Evolutionary conservation across 306 rosid species (phyloP), one percentile per base, ranked within the genome.

Genomic region (Arachis hypogaea): DNA sequence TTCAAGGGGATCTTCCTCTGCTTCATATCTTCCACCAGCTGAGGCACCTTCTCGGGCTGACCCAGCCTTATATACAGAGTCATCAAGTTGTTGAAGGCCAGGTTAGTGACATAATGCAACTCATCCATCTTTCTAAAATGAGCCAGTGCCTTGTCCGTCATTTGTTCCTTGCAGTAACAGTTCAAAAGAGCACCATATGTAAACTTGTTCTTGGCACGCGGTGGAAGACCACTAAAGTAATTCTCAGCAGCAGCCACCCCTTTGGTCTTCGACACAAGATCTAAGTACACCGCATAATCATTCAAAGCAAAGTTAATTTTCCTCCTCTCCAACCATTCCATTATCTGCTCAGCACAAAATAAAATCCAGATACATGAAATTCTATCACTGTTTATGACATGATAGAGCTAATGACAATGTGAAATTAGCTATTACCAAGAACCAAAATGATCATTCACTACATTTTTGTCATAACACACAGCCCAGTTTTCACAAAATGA

Each of bases 261-360:
- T 66, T 85, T 83, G 68, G 83, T 79, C 76, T 88, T 90, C 45
- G 86, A 81, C 65, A 79, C 74, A 45, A 94, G 93, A 83, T 92
- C 97, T 63, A 92, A 74, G 54, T 82, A 69, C 16, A 90, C 33
- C 0, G 99, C 90, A 75, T 80, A 81, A 74, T 94, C 88, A 11
- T 58, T 10, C 30, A 41, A 59, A 3, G 89, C 66, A 75, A 78
- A 94, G 12, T 79, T 77, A 52, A 92, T 74, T 68, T 82, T 79
- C 82, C 85, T 82, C 82, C 71, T 77, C 80, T 80, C 84, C 96
- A 92, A 92, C 99, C 98, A 92, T 74, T 94, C 90, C 88, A 92
- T 72, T 76, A 94, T 83, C 98, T 92, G 86, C 87, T 73, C 7
- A 7, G 1, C 74, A 49, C 63, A 54, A 9, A 49, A 76, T 52